Base-by-base conservation (phyloP, 2,329 filamentous ascomycete genomes). In the Phyllosticta ampelicida region DNA sequence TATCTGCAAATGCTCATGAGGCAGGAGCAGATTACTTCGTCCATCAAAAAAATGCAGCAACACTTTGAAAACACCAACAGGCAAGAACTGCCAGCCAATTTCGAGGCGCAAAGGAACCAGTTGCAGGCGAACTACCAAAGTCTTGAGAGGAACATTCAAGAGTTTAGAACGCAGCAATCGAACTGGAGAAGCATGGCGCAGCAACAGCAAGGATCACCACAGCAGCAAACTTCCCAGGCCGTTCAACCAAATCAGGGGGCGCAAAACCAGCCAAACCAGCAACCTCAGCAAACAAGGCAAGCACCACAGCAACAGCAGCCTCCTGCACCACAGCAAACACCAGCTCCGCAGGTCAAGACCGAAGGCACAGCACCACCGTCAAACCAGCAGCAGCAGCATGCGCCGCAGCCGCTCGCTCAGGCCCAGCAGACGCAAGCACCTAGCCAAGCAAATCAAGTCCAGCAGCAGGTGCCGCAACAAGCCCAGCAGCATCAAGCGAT, bases 271-370 rank as follows among this genome's bases (percentile, higher is more conserved):
- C 53, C 49, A 44, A 36, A 49, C 19, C 48, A 26, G 54, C 54
- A 19, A 19, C 53, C 18, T 11, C 30, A 16, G 29, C 48, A 57
- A 21, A 8, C 23, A 26, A 64, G 66, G 44, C 61, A 64, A 51
- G 49, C 60, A 23, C 62, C 66, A 18, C 63, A 67, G 21, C 67
- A 62, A 55, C 61, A 36, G 21, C 55, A 55, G 19, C 16, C 51
- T 16, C 55, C 48, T 6, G 23, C 36, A 44, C 56, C 36, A 16
- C 51, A 29, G 28, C 56, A 51, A n/a, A 51, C 21, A 52, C 66
- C 66, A 36, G 66, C 70, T 61, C 67, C 68, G 5, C 67, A 70
- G 20, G 68, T 72, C 58, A 72, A 72, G 61, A 56, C 69, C n/a
- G 70, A 72, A 58, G 66, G 65, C n/a, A 66, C 63, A 21, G 63